Evolutionary conservation across 129 eudicot species (phyloP).

Genomic region (Glebionis coronaria): DNA sequence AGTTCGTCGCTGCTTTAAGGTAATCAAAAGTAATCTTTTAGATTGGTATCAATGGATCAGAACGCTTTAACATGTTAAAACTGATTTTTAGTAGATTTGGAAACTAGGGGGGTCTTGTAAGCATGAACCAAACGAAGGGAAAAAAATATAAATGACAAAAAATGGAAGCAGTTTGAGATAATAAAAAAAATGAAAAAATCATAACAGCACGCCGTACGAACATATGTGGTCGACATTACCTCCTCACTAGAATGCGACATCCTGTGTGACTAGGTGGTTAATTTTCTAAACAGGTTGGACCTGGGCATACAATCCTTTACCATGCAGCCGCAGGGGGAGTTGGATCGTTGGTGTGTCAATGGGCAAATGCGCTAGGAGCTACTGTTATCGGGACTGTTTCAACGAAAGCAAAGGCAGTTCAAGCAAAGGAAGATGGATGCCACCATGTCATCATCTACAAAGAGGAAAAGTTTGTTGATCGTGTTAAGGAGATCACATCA

Average conservation of each 20-base stretch:
- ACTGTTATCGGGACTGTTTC: constrained; percentile 67
- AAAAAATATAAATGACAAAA: too few relatives aligned
- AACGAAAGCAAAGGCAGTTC: constrained; percentile 47
- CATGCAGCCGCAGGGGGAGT: constrained; percentile 71
- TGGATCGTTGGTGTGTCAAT: constrained; percentile 60
- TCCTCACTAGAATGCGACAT: background rate
- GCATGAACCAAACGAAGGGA: too few relatives aligned
- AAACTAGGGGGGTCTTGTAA: too few relatives aligned
- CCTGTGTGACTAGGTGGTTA: background rate
- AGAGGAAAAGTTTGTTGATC: constrained; percentile 53
- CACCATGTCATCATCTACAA: constrained; percentile 57
- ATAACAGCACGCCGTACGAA: too few relatives aligned
- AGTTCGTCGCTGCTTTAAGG: constrained; percentile 49
- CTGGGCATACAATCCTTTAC: constrained; percentile 55
- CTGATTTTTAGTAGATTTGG: too few relatives aligned
- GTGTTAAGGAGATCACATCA: constrained; percentile 58
- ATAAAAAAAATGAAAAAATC: too few relatives aligned
- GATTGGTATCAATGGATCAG: too few relatives aligned
- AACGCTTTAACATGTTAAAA: too few relatives aligned
- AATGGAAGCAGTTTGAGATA: too few relatives aligned
- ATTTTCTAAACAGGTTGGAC: constrained; percentile 37
- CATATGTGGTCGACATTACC: background rate
- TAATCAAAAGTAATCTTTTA: too few relatives aligned
- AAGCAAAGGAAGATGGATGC: constrained; percentile 66
- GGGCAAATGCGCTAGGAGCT: constrained; percentile 63